These are phyloP conservation scores for Remersonia thermophila DNA, from an alignment of 2,329 filamentous ascomycete genomes.

Conservation along the genomic window DNA sequence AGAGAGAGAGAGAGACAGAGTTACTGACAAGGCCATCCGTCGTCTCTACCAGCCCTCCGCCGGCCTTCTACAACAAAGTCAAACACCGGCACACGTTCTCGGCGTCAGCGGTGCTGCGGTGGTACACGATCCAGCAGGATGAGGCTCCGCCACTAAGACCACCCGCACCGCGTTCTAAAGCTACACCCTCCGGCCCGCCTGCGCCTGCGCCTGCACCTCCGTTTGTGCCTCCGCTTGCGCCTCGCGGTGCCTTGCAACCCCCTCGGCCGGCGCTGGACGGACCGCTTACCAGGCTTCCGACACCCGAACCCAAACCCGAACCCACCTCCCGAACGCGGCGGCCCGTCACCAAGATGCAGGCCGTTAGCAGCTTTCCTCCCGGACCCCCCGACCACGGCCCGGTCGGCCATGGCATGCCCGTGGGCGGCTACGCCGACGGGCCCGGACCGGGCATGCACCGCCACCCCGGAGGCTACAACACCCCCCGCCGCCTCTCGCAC, in stretches of 20 bases:
- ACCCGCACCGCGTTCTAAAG: slow-evolving; percentile 7
- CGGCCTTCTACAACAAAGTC: slow-evolving; percentile 16
- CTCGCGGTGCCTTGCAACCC: slow-evolving; percentile 6
- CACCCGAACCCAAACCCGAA: too few species aligned
- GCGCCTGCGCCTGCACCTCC: not conserved
- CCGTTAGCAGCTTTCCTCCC: slow-evolving; percentile 11
- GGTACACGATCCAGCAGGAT: slow-evolving; percentile 8
- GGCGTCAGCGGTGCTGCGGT: slow-evolving; percentile 11
- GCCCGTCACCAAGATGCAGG: too few species aligned
- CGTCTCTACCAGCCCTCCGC: slow-evolving; percentile 14
- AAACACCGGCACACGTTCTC: slow-evolving; percentile 14
- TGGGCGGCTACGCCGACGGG: not conserved
- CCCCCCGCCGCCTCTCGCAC: slow-evolving; percentile 17
- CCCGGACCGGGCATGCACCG: slow-evolving; percentile 5
- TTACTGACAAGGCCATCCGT: slow-evolving; percentile 2
- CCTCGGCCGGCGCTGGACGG: not conserved
- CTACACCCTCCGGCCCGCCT: slow-evolving; percentile 1
- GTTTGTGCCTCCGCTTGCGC: slow-evolving; percentile 1
- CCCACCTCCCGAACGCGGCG: too few species aligned
- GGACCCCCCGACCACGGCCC: slow-evolving; percentile 17
- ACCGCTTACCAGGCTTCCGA: too few species aligned
- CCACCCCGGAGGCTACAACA: slow-evolving; percentile 13
- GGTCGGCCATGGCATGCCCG: slow-evolving; percentile 13
- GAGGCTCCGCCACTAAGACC: slow-evolving; percentile 10
- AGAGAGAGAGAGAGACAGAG: not conserved